phyloP scores from a whole-genome alignment of 78 protist species.

The Guillardia theta region DNA sequence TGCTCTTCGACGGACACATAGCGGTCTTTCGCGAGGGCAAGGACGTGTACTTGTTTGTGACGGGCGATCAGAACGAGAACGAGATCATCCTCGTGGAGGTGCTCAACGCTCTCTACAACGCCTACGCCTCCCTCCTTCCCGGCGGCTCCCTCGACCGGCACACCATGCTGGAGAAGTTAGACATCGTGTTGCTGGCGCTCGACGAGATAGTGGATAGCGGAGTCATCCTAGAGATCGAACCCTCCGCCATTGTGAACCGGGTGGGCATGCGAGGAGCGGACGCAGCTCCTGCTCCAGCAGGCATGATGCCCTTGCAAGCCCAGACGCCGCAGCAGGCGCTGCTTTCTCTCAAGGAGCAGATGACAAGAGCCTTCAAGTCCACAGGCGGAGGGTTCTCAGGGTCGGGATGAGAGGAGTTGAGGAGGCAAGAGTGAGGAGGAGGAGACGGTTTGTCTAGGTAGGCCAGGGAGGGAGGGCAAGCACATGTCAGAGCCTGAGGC shows the following conservation, averaged over 20 bases:
- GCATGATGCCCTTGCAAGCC: background rate
- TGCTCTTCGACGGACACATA: background rate
- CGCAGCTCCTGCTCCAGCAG: background rate
- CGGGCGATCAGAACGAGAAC: background rate
- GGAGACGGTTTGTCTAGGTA: too few relatives aligned
- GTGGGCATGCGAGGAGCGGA: background rate
- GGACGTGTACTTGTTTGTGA: background rate
- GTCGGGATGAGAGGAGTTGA: too few relatives aligned
- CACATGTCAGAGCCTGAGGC: too few relatives aligned
- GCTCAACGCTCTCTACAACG: background rate
- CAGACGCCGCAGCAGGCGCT: slow-evolving; percentile 19
- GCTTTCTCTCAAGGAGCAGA: background rate
- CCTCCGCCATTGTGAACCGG: background rate
- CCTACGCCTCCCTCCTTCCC: background rate
- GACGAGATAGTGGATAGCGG: slow-evolving; percentile 27
- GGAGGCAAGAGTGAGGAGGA: too few relatives aligned
- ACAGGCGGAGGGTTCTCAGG: background rate
- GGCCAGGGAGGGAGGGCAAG: too few relatives aligned
- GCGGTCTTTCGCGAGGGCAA: background rate
- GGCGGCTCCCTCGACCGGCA: background rate
- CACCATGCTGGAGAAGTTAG: background rate
- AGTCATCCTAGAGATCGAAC: background rate
- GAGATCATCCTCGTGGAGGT: slow-evolving; percentile 19
- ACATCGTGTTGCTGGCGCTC: background rate
- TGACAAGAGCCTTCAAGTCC: background rate